Evolutionary conservation across 78 protist genomes (phyloP).

Genomic region (Polysphondylium violaceum): DNA sequence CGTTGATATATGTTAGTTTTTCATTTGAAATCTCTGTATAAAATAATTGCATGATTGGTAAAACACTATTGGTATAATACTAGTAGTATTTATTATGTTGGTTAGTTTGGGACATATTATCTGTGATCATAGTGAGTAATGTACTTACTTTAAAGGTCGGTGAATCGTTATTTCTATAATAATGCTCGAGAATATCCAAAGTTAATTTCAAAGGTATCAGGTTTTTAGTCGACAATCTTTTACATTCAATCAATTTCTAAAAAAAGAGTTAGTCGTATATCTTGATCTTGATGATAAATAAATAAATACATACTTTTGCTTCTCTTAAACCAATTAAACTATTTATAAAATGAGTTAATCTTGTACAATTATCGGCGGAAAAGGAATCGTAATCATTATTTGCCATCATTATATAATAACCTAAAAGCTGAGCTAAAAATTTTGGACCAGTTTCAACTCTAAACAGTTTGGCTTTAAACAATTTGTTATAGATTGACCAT

Average conservation of each 20-base stretch:
- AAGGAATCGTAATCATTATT: not conserved
- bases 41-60: constrained; percentile 37
- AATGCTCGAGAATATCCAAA: constrained; percentile 63
- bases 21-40: constrained; percentile 44
- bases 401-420: not conserved
- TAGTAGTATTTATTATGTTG: not conserved
- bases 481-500: constrained; percentile 22
- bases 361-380: not conserved
- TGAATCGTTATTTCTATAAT: constrained; percentile 44
- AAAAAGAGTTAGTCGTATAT: not conserved
- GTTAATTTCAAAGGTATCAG: constrained; percentile 37
- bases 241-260: not conserved
- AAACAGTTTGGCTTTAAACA: constrained; percentile 6
- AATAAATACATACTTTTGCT: not conserved
- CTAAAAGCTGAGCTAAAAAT: constrained; percentile 35
- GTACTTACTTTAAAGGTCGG: constrained; percentile 39
- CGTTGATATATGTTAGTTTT: constrained; percentile 22
- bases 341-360: not conserved
- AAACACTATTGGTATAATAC: not conserved
- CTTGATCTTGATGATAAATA: not conserved
- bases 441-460: constrained; percentile 17
- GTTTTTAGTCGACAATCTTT: constrained; percentile 19
- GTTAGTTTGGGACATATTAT: not conserved
- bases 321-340: not conserved
- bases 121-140: not conserved